Conservation (phyloP, 2,329 filamentous ascomycete species). For the Colletotrichum lentis region DNA sequence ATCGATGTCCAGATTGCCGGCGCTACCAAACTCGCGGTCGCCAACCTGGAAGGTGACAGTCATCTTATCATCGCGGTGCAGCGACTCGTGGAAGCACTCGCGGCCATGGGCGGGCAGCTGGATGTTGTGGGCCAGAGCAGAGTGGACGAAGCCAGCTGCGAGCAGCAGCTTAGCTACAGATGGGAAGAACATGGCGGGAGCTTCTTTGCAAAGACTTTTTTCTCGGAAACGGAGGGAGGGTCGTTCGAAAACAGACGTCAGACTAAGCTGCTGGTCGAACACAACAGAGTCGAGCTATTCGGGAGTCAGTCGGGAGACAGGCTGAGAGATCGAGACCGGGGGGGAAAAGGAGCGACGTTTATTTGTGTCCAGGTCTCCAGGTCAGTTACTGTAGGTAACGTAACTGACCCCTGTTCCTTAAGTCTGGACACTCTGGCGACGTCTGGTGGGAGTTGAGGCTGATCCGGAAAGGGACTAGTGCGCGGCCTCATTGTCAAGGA, state of each 20-base stretch:
- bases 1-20: conserved; percentile 94
- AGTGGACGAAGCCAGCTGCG: conserved; percentile 57
- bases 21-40: conserved; percentile 92
- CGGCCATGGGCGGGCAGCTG: conserved; percentile 90
- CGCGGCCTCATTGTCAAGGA: not conserved
- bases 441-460: conserved; percentile 37
- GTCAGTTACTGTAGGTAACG: conserved; percentile 30
- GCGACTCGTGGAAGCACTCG: conserved; percentile 95
- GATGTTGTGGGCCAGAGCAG: conserved; percentile 89
- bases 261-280: conserved; percentile 13
- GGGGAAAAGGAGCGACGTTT: conserved; percentile 32
- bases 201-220: conserved; percentile 28
- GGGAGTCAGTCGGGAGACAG: conserved; percentile 19
- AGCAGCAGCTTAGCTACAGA: conserved; percentile 56
- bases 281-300: conserved; percentile 23
- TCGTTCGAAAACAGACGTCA: conserved; percentile 13
- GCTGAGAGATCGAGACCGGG: conserved; percentile 26
- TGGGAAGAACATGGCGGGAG: conserved; percentile 53
- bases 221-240: conserved; percentile 12
- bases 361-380: conserved; percentile 38
- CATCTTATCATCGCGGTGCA: conserved; percentile 97
- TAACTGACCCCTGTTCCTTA: conserved; percentile 37
- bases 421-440: conserved; percentile 40
- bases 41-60: conserved; percentile 98
- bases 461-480: conserved; percentile 35